A percentile compares a stretch with the other conserved stretches of the same genome.
Conservation (phyloP, 2,329 filamentous ascomycete species). For the Lasiodiplodia gonubiensis region DNA sequence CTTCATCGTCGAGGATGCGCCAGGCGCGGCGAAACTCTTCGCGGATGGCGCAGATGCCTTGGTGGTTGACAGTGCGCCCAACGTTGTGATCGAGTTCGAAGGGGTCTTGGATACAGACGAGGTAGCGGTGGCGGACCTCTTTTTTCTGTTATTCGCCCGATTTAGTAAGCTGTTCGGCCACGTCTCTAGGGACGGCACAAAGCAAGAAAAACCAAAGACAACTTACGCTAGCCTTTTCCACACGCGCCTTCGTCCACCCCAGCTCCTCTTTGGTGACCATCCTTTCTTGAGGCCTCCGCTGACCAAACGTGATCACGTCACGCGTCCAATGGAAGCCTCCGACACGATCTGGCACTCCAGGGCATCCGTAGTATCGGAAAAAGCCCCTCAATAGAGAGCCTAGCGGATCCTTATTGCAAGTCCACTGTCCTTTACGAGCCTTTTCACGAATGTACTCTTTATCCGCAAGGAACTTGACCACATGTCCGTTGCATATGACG, state of each 20-base stretch:
- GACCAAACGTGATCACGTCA: conserved; percentile 70
- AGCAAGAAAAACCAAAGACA: background rate
- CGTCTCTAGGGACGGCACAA: no score
- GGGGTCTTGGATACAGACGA: conserved; percentile 90
- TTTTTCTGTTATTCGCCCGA: conserved; percentile 49
- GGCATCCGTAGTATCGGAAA: conserved; percentile 83
- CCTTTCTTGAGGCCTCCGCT: conserved; percentile 70
- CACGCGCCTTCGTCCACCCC: conserved; percentile 85
- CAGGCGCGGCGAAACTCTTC: conserved; percentile 85
- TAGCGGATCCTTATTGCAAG: conserved; percentile 70
- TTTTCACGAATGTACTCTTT: conserved; percentile 71
- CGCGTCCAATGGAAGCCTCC: conserved; percentile 77
- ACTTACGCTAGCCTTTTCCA: conserved; percentile 56
- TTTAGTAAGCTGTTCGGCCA: background rate
- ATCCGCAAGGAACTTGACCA: conserved; percentile 79
- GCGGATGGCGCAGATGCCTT: conserved; percentile 79
- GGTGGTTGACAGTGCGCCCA: conserved; percentile 81
- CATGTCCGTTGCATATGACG: conserved; percentile 65
- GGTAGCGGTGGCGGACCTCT: conserved; percentile 78
- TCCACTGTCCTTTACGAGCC: conserved; percentile 64
- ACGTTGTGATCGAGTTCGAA: conserved; percentile 91
- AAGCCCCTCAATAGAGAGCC: conserved; percentile 79
- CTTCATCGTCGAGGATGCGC: conserved; percentile 56
- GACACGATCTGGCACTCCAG: conserved; percentile 53
- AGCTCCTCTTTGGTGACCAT: conserved; percentile 76